phyloP scores from a whole-genome alignment of 2,329 filamentous ascomycete genomes.

The Colletotrichum sp. region DNA sequence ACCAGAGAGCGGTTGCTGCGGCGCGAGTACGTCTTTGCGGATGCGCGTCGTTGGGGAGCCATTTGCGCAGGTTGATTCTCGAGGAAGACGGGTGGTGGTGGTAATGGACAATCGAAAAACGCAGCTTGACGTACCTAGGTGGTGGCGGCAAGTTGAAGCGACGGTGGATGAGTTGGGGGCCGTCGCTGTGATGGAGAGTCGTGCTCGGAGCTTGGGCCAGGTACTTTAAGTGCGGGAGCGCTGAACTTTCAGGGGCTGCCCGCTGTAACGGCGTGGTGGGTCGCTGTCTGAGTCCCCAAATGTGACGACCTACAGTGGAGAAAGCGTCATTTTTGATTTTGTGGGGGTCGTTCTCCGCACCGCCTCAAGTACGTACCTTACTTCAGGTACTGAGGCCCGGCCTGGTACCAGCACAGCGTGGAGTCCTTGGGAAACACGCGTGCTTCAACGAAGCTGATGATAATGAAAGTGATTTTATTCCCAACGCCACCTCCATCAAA shows the following conservation, averaged over 20 bases:
- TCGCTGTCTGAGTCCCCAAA: too few species aligned
- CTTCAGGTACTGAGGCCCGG: too few species aligned
- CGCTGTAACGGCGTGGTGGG: not conserved
- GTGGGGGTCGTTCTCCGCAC: too few species aligned
- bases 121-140: not conserved
- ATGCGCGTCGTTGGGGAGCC: not conserved
- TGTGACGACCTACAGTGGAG: too few species aligned
- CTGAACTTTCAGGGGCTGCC: not conserved
- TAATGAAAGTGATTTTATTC: too few species aligned
- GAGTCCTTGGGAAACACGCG: too few species aligned
- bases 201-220: not conserved
- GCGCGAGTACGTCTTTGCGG: not conserved
- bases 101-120: not conserved
- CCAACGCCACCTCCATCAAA: too few species aligned
- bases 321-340: too few species aligned
- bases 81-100: not conserved
- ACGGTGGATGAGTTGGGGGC: not conserved
- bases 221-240: not conserved
- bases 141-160: not conserved
- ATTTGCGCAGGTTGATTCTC: not conserved
- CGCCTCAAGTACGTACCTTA: too few species aligned
- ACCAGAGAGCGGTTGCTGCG: not conserved
- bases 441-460: too few species aligned
- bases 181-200: not conserved
- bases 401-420: too few species aligned